phyloP scores from a whole-genome alignment of 202 grass and related monocot genomes.

The Carex arenaria region DNA sequence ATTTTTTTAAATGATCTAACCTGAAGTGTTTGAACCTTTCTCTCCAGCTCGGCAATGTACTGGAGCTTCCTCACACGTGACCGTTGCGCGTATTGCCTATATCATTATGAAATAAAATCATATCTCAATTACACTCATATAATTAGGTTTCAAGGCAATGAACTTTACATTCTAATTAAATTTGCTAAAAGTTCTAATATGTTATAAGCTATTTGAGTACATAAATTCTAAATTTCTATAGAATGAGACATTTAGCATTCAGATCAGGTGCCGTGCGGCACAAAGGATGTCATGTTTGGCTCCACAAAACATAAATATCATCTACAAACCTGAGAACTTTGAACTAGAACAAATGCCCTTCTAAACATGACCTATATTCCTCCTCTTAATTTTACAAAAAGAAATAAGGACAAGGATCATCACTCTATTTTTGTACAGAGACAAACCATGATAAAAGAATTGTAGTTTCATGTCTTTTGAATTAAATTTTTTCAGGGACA shows the following conservation, averaged over 20 bases:
- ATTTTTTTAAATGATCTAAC: conserved; percentile 29
- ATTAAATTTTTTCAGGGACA: neutral
- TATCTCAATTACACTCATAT: conserved; percentile 7
- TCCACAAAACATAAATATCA: neutral
- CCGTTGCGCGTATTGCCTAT: conserved; percentile 91
- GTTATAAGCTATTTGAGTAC: neutral
- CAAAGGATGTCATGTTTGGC: neutral
- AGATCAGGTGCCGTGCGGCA: too few species aligned
- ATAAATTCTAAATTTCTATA: neutral
- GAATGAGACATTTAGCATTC: neutral
- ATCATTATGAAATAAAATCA: neutral
- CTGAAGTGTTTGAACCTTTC: conserved; percentile 83
- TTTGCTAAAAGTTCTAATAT: neutral
- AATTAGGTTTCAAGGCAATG: neutral
- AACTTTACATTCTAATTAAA: neutral
- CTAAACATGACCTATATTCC: neutral
- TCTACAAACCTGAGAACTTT: neutral
- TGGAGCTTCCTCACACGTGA: conserved; percentile 95
- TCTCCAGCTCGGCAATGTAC: conserved; percentile 95
- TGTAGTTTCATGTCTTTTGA: neutral
- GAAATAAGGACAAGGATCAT: neutral
- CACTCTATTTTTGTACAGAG: neutral
- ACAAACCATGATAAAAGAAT: neutral
- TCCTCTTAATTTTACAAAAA: neutral
- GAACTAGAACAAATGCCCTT: neutral